phyloP scores from a whole-genome alignment of 148 eudicot species.

The Rhododendron mucronatum region DNA sequence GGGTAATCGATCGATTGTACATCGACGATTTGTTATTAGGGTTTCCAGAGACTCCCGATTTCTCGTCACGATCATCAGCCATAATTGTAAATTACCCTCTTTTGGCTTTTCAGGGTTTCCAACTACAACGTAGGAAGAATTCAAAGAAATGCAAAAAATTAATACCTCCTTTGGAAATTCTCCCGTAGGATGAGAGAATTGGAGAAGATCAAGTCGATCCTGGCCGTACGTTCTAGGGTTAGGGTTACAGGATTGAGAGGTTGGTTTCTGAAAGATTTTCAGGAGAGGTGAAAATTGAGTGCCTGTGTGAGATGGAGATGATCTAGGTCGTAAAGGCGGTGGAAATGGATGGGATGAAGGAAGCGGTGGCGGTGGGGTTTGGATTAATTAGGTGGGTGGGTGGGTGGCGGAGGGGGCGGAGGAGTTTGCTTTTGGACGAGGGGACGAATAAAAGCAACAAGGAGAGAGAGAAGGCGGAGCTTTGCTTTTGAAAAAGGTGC shows the following conservation, averaged over 20 bases:
- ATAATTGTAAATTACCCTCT: neutral
- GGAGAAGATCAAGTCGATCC: neutral
- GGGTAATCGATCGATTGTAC: constrained; percentile 56
- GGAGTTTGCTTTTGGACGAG: constrained; percentile 8
- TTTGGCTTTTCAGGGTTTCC: neutral
- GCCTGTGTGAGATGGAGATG: neutral
- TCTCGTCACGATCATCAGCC: constrained; percentile 11
- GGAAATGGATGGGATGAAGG: neutral
- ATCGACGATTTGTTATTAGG: constrained; percentile 4
- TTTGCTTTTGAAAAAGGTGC: constrained; percentile 3
- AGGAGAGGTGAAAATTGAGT: neutral
- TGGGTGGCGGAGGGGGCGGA: neutral
- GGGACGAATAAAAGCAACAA: constrained; percentile 8
- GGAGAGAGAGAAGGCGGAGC: neutral
- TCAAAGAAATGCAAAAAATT: neutral
- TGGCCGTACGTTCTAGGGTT: neutral
- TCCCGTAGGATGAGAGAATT: neutral
- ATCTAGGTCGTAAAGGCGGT: neutral
- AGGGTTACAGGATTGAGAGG: neutral
- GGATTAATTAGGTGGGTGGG: neutral
- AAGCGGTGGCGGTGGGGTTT: neutral
- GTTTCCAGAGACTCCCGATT: constrained; percentile 4
- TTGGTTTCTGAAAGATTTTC: neutral
- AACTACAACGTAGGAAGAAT: neutral
- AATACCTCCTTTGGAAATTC: neutral